A percentile compares a stretch with the other conserved stretches of the same genome.
Evolutionary conservation across 441 rosid species (phyloP).

Genomic region (Syzygium syzygioides): DNA sequence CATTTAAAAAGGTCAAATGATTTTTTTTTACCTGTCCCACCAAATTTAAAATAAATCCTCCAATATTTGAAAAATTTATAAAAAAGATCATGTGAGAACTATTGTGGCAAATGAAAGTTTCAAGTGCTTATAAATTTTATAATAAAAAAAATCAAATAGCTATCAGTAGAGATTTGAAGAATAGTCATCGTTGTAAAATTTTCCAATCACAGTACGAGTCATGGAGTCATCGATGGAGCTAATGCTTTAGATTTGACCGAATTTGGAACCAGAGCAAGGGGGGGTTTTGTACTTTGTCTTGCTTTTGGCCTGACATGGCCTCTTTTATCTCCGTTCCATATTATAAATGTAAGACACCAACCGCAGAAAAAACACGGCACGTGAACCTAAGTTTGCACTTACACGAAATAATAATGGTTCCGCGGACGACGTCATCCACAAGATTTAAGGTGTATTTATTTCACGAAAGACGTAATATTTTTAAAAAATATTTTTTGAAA

Average conservation of each 20-base stretch:
- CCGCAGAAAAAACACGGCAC: too few relatives aligned
- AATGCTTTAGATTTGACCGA: not conserved
- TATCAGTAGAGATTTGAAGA: not conserved
- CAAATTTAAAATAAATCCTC: not conserved
- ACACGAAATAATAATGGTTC: too few relatives aligned
- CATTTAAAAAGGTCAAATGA: not conserved
- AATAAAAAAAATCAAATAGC: not conserved
- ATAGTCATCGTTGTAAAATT: not conserved
- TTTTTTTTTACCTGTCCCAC: not conserved
- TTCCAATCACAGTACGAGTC: not conserved
- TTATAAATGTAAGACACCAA: too few relatives aligned
- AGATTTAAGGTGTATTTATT: too few relatives aligned
- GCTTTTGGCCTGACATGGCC: not conserved
- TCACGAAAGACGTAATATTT: too few relatives aligned
- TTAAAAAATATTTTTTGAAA: too few relatives aligned
- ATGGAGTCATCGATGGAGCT: too few relatives aligned
- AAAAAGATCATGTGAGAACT: not conserved
- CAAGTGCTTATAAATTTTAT: not conserved
- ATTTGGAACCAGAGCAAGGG: not conserved
- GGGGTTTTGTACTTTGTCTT: not conserved
- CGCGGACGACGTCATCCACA: too few relatives aligned
- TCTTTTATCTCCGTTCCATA: too few relatives aligned
- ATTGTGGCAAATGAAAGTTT: not conserved
- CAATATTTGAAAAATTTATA: not conserved
- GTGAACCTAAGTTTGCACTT: too few relatives aligned